Base-by-base conservation (phyloP, 129 eudicot species). In the Pseudognaphalium luteoalbum region DNA sequence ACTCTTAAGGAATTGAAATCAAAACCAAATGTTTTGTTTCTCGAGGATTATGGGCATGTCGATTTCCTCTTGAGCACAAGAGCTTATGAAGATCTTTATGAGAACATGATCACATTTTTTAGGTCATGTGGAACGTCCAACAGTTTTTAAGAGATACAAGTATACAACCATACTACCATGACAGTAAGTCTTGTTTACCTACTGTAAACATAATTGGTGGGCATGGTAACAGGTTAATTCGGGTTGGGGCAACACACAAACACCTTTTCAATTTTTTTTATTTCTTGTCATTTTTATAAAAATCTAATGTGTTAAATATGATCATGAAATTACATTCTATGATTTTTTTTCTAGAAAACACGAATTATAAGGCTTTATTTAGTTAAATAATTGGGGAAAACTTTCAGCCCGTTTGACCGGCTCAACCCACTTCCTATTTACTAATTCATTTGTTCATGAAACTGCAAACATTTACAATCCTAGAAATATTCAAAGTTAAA, bases 41-140 rank as follows among this genome's bases (percentile, higher is more conserved):
- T 91, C 9, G 92, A 95, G 68, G 78, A 89, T 63, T 95, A 95
- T 35, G 97, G 97, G 71, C 99, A 95, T 83, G 47, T 89, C 6
- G 99, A 95, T 82, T 91, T 95, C 79, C 89, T 95, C 6, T 65
- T 87, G 75, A 84, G 97, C 69, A 81, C 81, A 66, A 86, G 37
- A 17, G 85, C 88, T 28, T 89, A 86, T 74, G 83, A 84, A 85
- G 97, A 95, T 85, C 88, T 95, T 77, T 95, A 89, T 57, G 88
- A 85, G 4, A 78, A 59, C 51, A 79, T 95, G 94, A 84, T 91
- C 68, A 54, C 69, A 16, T 95, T 91, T 75, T 89, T 95, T 77
- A 86, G 80, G 80, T 87, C 96, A 41, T 71, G 74, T 44, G 82
- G 86, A 79, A 73, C 37, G 39, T 51, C 66, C 21, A 80, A 82